Base-by-base conservation (phyloP, 768 basidiomycete species). In the Panaeolus cyanescens region DNA sequence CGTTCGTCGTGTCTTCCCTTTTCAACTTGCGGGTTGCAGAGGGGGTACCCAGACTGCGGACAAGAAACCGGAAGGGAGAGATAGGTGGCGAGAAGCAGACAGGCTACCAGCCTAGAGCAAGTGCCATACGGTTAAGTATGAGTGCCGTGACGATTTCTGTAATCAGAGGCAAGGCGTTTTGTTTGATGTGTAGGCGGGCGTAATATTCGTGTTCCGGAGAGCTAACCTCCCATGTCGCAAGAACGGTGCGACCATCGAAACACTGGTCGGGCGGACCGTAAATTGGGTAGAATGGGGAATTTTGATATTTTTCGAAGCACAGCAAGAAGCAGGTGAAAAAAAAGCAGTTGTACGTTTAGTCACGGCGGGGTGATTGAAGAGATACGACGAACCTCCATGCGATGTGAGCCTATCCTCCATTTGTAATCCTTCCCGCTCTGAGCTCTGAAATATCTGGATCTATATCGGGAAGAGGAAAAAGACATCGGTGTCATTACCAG, bases 131-230 rank as follows among this genome's bases (percentile, higher is more conserved):
- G 70, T 91, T 91, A 55, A 93, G 78, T 55, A 83, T 80, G 59
- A 93, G 82, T 3, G 89, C 90, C 9, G 91, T 89, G 66, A 93
- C 71, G 65, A 93, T 85, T 72, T 93, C 92, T 8, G 91, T 93
- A 59, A 91, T 80, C 61, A 91, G 70, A 22, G 81, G 72, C 58
- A 92, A 80, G 40, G 83, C 87, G 31, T 83, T 73, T 12, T 82
- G 77, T 64, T 77, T 83, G 68, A 93, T 77, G 17, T 82, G 85
- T 55, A 92, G 75, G 55, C 80, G 79, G 4, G 90, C 90, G 62
- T 80, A 76, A 72, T 82, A 85, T 15, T 85, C 79, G 60, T 85
- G 83, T 37, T 80, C 78, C 15, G 86, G 83, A 6, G 83, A 74
- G 62, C 80, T 83, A 54, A 83, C 71, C 67, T 91, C 90, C 88